Conservation (phyloP, 2,329 filamentous ascomycete species). For the Sclerotinia subarctica region DNA sequence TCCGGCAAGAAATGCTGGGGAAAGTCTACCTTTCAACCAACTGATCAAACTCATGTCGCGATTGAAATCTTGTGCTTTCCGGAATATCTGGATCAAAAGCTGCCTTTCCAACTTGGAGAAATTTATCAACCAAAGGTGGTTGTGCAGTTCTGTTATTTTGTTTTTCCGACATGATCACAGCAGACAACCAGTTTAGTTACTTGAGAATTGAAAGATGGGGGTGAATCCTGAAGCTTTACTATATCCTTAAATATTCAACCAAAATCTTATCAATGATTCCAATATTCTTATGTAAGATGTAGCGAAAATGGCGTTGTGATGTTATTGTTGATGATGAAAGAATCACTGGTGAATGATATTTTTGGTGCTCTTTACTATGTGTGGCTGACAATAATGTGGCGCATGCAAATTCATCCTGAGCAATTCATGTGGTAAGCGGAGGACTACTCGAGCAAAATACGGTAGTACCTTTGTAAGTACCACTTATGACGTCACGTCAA, state of each 20-base stretch:
- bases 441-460: too few species aligned
- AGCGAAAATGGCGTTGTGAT: neutral
- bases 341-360: neutral
- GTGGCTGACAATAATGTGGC: constrained; percentile 1
- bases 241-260: neutral
- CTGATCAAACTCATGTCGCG: constrained; percentile 17
- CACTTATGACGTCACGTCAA: too few species aligned
- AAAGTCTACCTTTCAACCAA: constrained; percentile 29
- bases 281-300: neutral
- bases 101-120: constrained; percentile 34
- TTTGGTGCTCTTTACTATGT: neutral
- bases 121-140: constrained; percentile 33
- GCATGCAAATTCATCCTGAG: too few species aligned
- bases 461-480: too few species aligned
- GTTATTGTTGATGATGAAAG: neutral
- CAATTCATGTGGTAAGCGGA: neutral
- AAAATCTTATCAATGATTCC: neutral
- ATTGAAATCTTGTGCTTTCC: constrained; percentile 22
- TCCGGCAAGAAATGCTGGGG: neutral
- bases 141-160: constrained; percentile 19
- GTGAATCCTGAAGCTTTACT: neutral
- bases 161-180: neutral
- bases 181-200: neutral
- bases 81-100: constrained; percentile 35
- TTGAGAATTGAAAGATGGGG: neutral